Conservation (phyloP, 1,284 basidiomycete genomes). For the Cystobasidium pallidum region DNA sequence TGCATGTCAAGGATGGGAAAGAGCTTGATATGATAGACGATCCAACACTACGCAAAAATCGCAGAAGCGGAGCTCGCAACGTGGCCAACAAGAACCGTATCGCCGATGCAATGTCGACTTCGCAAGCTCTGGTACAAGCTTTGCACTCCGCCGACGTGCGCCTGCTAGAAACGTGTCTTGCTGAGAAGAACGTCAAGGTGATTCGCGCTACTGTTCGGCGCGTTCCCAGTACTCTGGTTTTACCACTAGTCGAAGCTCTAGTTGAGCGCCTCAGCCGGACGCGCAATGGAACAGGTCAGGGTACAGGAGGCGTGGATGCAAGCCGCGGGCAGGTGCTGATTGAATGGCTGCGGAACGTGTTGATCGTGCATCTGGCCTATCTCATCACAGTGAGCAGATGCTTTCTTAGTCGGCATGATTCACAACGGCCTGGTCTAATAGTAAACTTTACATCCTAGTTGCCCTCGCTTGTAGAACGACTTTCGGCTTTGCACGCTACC, state of each 20-base stretch:
- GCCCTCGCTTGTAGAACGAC: slow-evolving; percentile 78
- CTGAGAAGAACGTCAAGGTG: slow-evolving; percentile 76
- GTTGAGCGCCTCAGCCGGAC: slow-evolving; percentile 80
- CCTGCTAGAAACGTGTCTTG: slow-evolving; percentile 83
- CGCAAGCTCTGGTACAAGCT: slow-evolving; percentile 93
- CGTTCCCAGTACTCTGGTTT: slow-evolving; percentile 84
- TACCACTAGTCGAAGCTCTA: slow-evolving; percentile 84
- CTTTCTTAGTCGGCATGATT: slow-evolving; percentile 17
- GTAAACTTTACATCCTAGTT: slow-evolving; percentile 64
- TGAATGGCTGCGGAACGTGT: slow-evolving; percentile 83
- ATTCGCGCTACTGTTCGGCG: slow-evolving; percentile 87
- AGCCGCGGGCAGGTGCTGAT: slow-evolving; percentile 82
- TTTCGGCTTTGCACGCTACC: slow-evolving; percentile 81
- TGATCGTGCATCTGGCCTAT: slow-evolving; percentile 86
- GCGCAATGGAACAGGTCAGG: slow-evolving; percentile 74
- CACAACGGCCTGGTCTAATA: slow-evolving; percentile 24
- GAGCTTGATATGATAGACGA: slow-evolving; percentile 54
- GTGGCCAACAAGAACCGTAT: slow-evolving; percentile 55
- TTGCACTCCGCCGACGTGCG: slow-evolving; percentile 91
- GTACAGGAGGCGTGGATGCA: slow-evolving; percentile 79
- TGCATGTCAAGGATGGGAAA: slow-evolving; percentile 62
- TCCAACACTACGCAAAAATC: slow-evolving; percentile 43
- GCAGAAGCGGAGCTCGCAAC: slow-evolving; percentile 39
- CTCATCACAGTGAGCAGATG: slow-evolving; percentile 78
- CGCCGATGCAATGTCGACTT: slow-evolving; percentile 83